Percentiles rank a stretch among this genome's conserved stretches.
Evolutionary conservation across 2,329 filamentous ascomycete genomes (phyloP).

Genomic region (Rosellinia necatrix): DNA sequence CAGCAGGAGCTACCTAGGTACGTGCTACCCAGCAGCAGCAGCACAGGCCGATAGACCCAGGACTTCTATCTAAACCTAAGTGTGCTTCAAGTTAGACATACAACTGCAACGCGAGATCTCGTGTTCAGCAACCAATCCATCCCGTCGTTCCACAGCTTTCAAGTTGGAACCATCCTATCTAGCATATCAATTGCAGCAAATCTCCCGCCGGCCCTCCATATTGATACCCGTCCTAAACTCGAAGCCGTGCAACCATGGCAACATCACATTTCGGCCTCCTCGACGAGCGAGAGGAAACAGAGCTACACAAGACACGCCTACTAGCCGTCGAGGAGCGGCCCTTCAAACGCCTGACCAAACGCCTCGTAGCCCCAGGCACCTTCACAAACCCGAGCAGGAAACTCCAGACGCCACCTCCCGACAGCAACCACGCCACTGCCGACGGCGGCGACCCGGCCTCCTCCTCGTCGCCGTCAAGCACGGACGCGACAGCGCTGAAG

Average conservation of each 20-base stretch:
- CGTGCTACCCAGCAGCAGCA: too few relatives aligned
- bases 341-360: constrained; percentile 86
- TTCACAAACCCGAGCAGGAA: constrained; percentile 60
- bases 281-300: constrained; percentile 76
- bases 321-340: constrained; percentile 90
- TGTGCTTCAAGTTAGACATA: too few relatives aligned
- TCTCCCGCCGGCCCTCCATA: not conserved
- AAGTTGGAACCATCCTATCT: not conserved
- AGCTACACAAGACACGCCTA: constrained; percentile 85
- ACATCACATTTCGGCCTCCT: constrained; percentile 54
- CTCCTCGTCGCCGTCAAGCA: constrained; percentile 49
- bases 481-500: constrained; percentile 65
- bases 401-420: constrained; percentile 70
- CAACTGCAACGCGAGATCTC: too few relatives aligned
- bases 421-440: constrained; percentile 46
- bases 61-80: too few relatives aligned
- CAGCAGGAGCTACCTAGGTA: too few relatives aligned
- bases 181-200: not conserved
- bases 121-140: not conserved
- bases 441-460: constrained; percentile 33
- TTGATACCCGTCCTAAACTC: not conserved
- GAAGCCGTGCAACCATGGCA: constrained; percentile 31
- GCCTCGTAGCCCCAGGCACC: constrained; percentile 71
- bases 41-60: too few relatives aligned
- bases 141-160: too few relatives aligned